Base-by-base conservation (phyloP, 1,139 yeast genomes). In the Meyerozyma elateridarum region DNA sequence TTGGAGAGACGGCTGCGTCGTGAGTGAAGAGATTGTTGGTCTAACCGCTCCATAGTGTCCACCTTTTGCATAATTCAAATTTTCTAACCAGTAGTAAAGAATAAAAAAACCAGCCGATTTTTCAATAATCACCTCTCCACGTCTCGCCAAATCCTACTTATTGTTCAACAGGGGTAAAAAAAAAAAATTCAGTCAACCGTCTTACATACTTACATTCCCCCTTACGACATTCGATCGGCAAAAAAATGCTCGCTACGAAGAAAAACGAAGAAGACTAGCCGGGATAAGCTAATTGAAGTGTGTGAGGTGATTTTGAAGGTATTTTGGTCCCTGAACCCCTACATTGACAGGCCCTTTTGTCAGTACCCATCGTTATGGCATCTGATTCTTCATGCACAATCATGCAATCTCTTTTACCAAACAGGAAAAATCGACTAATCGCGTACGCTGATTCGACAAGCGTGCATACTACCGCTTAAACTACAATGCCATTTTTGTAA, bases 361-460 rank as follows among this genome's bases (percentile, higher is more conserved):
- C n/a, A n/a, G n/a, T n/a, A n/a, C n/a, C n/a, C n/a, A n/a, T n/a
- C n/a, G n/a, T n/a, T n/a, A n/a, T n/a, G n/a, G n/a, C n/a, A n/a
- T n/a, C n/a, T n/a, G n/a, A n/a, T n/a, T n/a, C n/a, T n/a, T n/a
- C n/a, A n/a, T n/a, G n/a, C n/a, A n/a, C 6, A 11, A 5, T 4
- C 13, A 8, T 22, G 25, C 25, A 22, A 22, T 15, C 25, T 11
- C n/a, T 22, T 8, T 22, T 4, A 14, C 25, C 25, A 8, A 22
- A 9, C n/a, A 8, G 25, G 25, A 22, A 22, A 22, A 22, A 22
- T 11, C n/a, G n/a, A n/a, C n/a, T n/a, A n/a, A n/a, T n/a, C n/a
- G n/a, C n/a, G n/a, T n/a, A n/a, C n/a, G n/a, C n/a, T n/a, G n/a
- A n/a, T n/a, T n/a, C n/a, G 21, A 19, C 21, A 19, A 19, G 21